Evolutionary conservation across 2,329 filamentous ascomycete species (phyloP).

Genomic region (Chalara sp.): DNA sequence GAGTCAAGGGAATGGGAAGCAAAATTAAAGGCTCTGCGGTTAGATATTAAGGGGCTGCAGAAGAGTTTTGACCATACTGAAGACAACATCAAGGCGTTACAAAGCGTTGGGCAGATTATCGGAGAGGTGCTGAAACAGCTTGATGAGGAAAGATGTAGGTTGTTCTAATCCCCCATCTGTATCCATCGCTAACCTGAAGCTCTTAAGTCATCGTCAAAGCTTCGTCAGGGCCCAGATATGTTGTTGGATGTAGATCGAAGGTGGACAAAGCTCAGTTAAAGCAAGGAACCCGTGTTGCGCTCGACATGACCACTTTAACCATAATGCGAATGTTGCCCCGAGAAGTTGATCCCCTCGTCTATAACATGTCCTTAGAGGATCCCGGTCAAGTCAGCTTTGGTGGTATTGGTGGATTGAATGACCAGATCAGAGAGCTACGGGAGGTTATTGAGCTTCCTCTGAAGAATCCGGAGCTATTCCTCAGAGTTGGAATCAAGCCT

Average conservation of each 20-base stretch:
- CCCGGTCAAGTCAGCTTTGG: constrained; percentile 96
- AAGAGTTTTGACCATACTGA: constrained; percentile 95
- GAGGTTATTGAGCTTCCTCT: constrained; percentile 97
- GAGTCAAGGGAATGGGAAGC: constrained; percentile 98
- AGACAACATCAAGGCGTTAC: constrained; percentile 98
- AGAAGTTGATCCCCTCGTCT: constrained; percentile 96
- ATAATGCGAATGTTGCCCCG: constrained; percentile 99
- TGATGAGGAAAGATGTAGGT: constrained; percentile 94
- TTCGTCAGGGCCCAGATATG: constrained; percentile 93
- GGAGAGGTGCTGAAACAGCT: constrained; percentile 98
- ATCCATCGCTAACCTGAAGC: constrained; percentile 13
- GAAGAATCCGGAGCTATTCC: constrained; percentile 97
- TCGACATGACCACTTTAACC: constrained; percentile 98
- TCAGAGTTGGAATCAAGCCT: constrained; percentile 96
- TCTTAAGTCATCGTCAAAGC: constrained; percentile 90
- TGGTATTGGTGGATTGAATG: constrained; percentile 94
- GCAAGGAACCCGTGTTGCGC: constrained; percentile 93
- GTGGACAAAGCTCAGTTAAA: constrained; percentile 97
- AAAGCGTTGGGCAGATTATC: constrained; percentile 98
- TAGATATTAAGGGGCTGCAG: constrained; percentile 94
- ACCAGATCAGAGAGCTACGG: constrained; percentile 93
- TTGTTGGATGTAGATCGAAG: constrained; percentile 96
- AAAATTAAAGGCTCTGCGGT: constrained; percentile 86
- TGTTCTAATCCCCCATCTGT: background rate
- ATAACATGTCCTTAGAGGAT: constrained; percentile 99